Evolutionary conservation across 2,329 filamentous ascomycete species (phyloP), one percentile per base, ranked within the genome.

Genomic region (Hymenoscyphus albidus): DNA sequence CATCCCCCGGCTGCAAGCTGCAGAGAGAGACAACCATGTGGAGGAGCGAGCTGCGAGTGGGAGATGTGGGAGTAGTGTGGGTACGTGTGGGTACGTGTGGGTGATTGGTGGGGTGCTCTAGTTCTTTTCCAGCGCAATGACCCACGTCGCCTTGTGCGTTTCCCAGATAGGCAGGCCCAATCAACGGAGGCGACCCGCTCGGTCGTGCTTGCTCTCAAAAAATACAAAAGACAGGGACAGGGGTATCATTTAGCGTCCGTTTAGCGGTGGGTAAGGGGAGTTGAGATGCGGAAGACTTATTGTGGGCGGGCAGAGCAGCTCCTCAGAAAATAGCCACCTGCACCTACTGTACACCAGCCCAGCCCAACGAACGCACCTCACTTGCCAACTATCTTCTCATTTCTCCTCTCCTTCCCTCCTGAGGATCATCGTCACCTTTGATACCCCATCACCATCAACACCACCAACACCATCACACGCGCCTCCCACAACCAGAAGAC

Each of bases 131-230:
- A 7, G 18, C 44, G 44, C 44, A n/a, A 48, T 48, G 44, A 18
- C n/a, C 44, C 44, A 16, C 44, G 16, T 16, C 44, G 44, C 44
- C 44, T 18, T 18, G 44, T 18, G 35, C n/a, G 44, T 16, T 51
- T 51, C 44, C 18, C 44, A 51, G 44, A 51, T 27, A 22, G 44
- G 44, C 44, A 51, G 44, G 44, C 13, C 5, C 12, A n/a, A 10
- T 10, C 10, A 51, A 18, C 18, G 44, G 44, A 51, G 44, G 22
- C 44, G 44, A 18, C 44, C 44, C 44, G 44, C 44, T 51, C 44
- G 44, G 44, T 51, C 44, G 44, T 51, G 44, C 44, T 22, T 51
- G 44, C 44, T n/a, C 44, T 51, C 42, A 44, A 44, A 44, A 44
- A 18, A n/a, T 9, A 44, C 16, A 51, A 3, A 35, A 35, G 35